Conservation (phyloP, 768 basidiomycete genomes). For the Psilocybe cubensis region DNA sequence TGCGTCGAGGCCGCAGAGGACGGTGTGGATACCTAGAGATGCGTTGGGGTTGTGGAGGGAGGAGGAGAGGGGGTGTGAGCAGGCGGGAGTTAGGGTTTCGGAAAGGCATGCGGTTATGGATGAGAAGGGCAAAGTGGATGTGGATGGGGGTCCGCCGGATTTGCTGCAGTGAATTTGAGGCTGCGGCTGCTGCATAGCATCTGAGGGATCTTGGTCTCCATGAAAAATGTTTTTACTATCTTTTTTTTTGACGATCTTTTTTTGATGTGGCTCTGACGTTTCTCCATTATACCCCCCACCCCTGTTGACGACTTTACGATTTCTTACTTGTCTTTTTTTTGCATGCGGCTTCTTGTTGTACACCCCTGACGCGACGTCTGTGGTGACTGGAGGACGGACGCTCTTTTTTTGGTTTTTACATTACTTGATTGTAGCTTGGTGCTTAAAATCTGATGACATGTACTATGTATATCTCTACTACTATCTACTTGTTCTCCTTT, state of each 20-base stretch:
- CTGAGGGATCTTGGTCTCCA: neutral
- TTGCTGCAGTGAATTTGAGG: conserved; percentile 17
- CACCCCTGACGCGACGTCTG: too few species aligned
- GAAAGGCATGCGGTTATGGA: conserved; percentile 36
- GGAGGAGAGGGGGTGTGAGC: conserved; percentile 60
- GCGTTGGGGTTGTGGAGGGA: conserved; percentile 60
- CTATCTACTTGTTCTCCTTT: too few species aligned
- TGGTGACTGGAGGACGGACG: too few species aligned
- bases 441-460: neutral
- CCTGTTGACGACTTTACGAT: too few species aligned
- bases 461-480: neutral
- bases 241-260: too few species aligned
- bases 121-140: conserved; percentile 40
- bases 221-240: too few species aligned
- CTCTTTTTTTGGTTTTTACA: too few species aligned
- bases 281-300: too few species aligned
- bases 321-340: too few species aligned
- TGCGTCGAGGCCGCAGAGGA: conserved; percentile 67
- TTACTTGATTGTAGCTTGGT: neutral
- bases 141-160: conserved; percentile 38
- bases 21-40: conserved; percentile 88
- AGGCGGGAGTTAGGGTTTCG: conserved; percentile 55
- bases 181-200: neutral
- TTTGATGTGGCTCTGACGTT: too few species aligned
- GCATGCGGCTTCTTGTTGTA: too few species aligned